Percentiles rank a stretch among this genome's conserved stretches.
phyloP scores from a whole-genome alignment of 345 rosid genomes.

The Brassica rapa region DNA sequence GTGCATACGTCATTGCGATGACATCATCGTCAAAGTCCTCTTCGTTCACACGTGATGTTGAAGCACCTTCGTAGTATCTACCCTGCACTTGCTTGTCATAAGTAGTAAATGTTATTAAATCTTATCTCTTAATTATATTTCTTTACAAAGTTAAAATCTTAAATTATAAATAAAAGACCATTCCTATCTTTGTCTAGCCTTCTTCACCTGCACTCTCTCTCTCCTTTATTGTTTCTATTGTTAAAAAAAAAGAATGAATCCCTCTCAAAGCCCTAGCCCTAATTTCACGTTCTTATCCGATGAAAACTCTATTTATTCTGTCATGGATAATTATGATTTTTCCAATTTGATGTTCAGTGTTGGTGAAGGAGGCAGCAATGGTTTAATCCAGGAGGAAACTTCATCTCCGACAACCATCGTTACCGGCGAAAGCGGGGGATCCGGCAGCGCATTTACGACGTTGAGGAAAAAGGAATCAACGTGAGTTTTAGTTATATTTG shows the following conservation, averaged over 20 bases:
- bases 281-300: conserved; percentile 29
- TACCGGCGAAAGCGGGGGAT: conserved; percentile 22
- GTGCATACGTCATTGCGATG: conserved; percentile 37
- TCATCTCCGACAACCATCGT: conserved; percentile 39
- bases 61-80: conserved; percentile 50
- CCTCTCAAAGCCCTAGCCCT: conserved; percentile 52
- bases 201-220: conserved; percentile 8
- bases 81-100: conserved; percentile 47
- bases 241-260: conserved; percentile 42
- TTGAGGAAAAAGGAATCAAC: conserved; percentile 40
- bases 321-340: conserved; percentile 43
- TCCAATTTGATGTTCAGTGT: conserved; percentile 46
- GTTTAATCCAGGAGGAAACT: conserved; percentile 29
- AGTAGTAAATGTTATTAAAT: not conserved
- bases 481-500: conserved; percentile 43
- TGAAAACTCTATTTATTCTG: conserved; percentile 25
- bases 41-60: conserved; percentile 40
- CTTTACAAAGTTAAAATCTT: conserved; percentile 2
- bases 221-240: conserved; percentile 5
- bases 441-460: conserved; percentile 36
- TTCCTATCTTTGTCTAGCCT: conserved; percentile 17
- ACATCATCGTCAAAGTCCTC: conserved; percentile 27
- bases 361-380: conserved; percentile 24
- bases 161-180: conserved; percentile 9
- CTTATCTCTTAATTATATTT: conserved; percentile 24